phyloP scores from a whole-genome alignment of 768 basidiomycete species.

The Galerina sulciceps region DNA sequence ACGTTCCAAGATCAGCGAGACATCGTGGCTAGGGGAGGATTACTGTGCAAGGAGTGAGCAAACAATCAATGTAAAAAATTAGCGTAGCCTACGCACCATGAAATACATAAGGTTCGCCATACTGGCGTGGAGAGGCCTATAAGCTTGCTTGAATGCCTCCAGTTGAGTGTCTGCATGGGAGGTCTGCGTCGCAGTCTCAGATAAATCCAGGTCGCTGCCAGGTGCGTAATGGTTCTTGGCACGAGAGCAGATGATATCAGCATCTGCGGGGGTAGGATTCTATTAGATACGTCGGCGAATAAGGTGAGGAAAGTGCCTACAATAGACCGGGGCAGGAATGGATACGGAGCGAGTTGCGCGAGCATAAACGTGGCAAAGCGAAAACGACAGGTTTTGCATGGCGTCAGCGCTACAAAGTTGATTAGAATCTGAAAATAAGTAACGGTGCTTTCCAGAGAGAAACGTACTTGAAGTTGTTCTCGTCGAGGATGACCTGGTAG shows the following conservation, averaged over 20 bases:
- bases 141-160: conserved; percentile 53
- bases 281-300: conserved; percentile 13
- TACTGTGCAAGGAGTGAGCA: background rate
- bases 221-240: conserved; percentile 85
- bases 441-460: background rate
- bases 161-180: conserved; percentile 45
- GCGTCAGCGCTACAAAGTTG: conserved; percentile 54
- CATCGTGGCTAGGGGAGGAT: background rate
- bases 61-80: background rate
- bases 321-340: conserved; percentile 85
- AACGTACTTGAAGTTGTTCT: conserved; percentile 63
- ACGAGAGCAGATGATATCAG: conserved; percentile 80
- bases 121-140: conserved; percentile 58
- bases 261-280: conserved; percentile 54
- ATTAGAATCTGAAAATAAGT: background rate
- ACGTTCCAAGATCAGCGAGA: too few relatives aligned
- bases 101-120: conserved; percentile 66
- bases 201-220: conserved; percentile 55
- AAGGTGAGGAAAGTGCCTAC: conserved; percentile 41
- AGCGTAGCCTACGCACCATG: conserved; percentile 37
- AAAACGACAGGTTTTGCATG: conserved; percentile 71
- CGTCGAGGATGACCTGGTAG: conserved; percentile 24
- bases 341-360: conserved; percentile 84
- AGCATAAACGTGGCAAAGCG: conserved; percentile 81
- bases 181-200: conserved; percentile 58